A percentile compares a stretch with the other conserved stretches of the same genome.
phyloP scores from a whole-genome alignment of 768 basidiomycete species.

The Pleurotus cornucopiae region DNA sequence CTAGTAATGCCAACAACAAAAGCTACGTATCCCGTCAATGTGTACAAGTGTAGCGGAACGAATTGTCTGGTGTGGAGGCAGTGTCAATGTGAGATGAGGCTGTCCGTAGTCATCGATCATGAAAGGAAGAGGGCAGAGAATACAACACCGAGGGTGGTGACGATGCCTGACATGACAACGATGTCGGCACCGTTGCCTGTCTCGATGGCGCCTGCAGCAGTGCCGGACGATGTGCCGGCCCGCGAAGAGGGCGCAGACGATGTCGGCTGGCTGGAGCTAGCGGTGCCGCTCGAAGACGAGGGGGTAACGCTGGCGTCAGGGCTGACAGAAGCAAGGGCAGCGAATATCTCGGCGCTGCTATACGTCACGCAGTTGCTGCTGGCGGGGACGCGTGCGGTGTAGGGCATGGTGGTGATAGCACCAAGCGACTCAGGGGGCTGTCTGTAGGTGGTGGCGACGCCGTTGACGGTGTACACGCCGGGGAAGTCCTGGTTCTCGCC shows the following conservation, averaged over 20 bases:
- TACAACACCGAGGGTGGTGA: conserved; percentile 15
- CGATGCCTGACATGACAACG: conserved; percentile 18
- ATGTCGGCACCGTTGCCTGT: conserved; percentile 16
- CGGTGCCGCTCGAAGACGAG: not conserved
- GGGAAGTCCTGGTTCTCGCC: conserved; percentile 46
- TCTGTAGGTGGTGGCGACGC: conserved; percentile 12
- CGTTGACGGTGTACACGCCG: conserved; percentile 27
- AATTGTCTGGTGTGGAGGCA: not conserved
- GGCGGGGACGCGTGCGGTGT: conserved; percentile 13
- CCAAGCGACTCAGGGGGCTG: conserved; percentile 12
- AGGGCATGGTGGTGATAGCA: conserved; percentile 10
- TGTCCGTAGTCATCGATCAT: conserved; percentile 8
- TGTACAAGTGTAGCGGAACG: not conserved
- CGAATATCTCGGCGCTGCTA: conserved; percentile 7
- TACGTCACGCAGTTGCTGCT: conserved; percentile 12
- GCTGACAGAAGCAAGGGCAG: not conserved
- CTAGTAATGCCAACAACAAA: no score
- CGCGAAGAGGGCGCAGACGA: not conserved
- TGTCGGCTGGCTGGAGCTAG: not conserved
- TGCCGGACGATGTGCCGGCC: not conserved
- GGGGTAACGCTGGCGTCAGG: not conserved
- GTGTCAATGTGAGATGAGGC: not conserved
- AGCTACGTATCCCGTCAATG: no score
- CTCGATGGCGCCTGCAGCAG: conserved; percentile 6
- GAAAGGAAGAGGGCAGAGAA: conserved; percentile 19